Base-by-base conservation (phyloP, 805 yeast genomes). In the Pichia kluyveri region DNA sequence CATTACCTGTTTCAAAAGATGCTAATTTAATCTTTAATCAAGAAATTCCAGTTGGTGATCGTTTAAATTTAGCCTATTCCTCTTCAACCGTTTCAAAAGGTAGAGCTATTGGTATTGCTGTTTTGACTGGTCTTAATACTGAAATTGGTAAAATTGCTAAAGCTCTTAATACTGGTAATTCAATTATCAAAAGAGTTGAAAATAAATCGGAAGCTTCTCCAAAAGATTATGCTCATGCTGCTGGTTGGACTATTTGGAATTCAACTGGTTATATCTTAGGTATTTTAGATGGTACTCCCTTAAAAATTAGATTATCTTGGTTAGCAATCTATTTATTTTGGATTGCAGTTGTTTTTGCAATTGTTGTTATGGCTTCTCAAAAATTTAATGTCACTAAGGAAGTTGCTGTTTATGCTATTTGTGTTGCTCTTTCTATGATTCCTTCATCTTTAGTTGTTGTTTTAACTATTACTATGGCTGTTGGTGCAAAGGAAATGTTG, bases 321-420 rank as follows among this genome's bases (percentile, higher is more conserved):
- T 70, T 88, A 46, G 95, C 96, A 4, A 76, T 86, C 44, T 62
- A 76, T 40, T 70, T 88, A 42, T 86, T 87, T 55, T 71, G 72
- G 56, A 68, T 87, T 42, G 96, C 96, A 6, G 93, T 87, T n/a
- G 55, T 88, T 1, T 82, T 86, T 60, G 96, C 96, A 1, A 80
- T 88, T 49, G 79, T 88, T 18, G 95, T 86, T 4, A 83, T 87
- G 95, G 95, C 82, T 2, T 79, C 93, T 10, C 95, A 87, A 65
- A 75, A 75, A 51, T 80, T 86, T 64, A 58, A 69, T 12, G 95
- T 87, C n/a, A 80, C 78, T 54, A 77, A 73, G 48, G 88, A 86
- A 56, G 93, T 87, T 37, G 95, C 95, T 14, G 80, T 87, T 43
- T 87, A 87, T 60, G 96, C 96, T 27, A 82, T 88, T 58, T 87